Evolutionary conservation across 1,284 basidiomycete species (phyloP), one percentile per base, ranked within the genome.

Genomic region (Apiotrichum gamsii): DNA sequence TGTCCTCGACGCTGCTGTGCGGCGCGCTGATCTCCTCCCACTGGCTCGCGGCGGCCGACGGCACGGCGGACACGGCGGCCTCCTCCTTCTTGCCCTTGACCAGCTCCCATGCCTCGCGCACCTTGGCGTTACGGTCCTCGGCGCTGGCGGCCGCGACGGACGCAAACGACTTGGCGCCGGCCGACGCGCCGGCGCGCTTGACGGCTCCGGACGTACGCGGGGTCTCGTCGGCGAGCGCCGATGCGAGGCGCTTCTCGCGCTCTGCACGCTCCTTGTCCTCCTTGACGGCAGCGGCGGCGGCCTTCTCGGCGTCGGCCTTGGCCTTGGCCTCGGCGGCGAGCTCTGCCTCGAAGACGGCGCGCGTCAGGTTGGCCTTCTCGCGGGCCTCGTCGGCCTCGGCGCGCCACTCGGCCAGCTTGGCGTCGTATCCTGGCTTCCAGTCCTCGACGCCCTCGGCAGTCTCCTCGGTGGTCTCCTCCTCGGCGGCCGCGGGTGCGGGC

Each of bases 321-420:
- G 61, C 57, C 35, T 46, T 54, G 21, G 49, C 53, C 8, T 47
- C 56, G 20, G 62, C 57, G 1, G 54, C 55, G 20, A 47, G 52
- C 43, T 69, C 63, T 11, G 60, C 75, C 63, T 87, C 86, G 80
- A 86, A 85, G 49, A 77, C 74, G 36, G 78, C 77, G n/a, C 86
- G 80, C 61, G 83, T 81, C 49, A 76, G 77, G 69, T 85, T 82
- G 8, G 86, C 84, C 65, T 84, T 87, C 58, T 79, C 75, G 42
- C 87, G 82, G 35, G 83, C 83, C 51, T 81, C 79, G 28, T 84
- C 81, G 23, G 82, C 84, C 61, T 84, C 80, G 21, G 80, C 79
- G 32, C 82, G 81, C 88, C 88, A 91, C 56, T 76, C 71, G 31
- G 77, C 74, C 9, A 87, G 73, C 46, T 87, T 83, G 1, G 78